Evolutionary conservation across 2,329 filamentous ascomycete genomes (phyloP).

Genomic region (Didymella segeticola): DNA sequence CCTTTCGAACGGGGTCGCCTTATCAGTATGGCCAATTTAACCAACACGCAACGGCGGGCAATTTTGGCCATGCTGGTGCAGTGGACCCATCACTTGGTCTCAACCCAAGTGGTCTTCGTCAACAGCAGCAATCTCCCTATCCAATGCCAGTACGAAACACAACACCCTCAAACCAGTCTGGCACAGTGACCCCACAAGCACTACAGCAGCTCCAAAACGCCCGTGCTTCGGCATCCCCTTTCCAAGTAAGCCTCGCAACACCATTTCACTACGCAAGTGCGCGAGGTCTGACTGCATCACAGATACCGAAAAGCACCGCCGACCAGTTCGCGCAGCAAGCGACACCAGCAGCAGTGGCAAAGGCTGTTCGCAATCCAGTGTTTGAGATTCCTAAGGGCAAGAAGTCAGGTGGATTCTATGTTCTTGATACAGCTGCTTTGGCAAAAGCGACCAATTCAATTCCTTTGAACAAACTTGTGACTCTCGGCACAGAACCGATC

Average conservation of each 20-base stretch:
- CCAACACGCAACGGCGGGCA: constrained; percentile 29
- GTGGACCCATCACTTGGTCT: constrained; percentile 39
- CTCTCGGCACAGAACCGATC: constrained; percentile 52
- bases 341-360: constrained; percentile 20
- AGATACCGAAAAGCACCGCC: constrained; percentile 37
- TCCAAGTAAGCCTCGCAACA: constrained; percentile 35
- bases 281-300: constrained; percentile 19
- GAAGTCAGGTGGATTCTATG: constrained; percentile 49
- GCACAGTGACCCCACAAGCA: constrained; percentile 41
- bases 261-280: background rate
- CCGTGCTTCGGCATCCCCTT: constrained; percentile 31
- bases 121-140: constrained; percentile 44
- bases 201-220: constrained; percentile 37
- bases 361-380: constrained; percentile 37
- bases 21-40: constrained; percentile 44
- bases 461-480: constrained; percentile 53
- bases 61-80: constrained; percentile 34
- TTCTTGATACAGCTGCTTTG: constrained; percentile 52
- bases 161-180: constrained; percentile 32
- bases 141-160: constrained; percentile 31
- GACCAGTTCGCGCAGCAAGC: constrained; percentile 36
- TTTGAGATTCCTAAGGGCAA: constrained; percentile 46
- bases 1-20: constrained; percentile 37
- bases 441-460: constrained; percentile 53
- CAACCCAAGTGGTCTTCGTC: constrained; percentile 32